Base-by-base conservation (phyloP, 2,329 filamentous ascomycete genomes). In the Metarhizium robertsii region DNA sequence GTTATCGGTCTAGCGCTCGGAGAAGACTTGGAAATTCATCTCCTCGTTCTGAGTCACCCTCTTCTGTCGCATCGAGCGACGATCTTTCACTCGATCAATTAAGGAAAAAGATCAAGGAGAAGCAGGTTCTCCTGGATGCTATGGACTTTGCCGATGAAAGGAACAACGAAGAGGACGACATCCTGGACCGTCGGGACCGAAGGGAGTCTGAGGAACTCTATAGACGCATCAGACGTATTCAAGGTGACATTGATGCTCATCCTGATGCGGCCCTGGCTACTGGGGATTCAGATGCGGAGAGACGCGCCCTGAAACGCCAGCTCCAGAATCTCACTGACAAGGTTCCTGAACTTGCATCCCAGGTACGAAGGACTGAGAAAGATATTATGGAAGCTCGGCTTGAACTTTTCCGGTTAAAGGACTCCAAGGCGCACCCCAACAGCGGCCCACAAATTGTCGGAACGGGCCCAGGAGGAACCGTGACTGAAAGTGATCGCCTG, bases 91-190 rank as follows among this genome's bases (percentile, higher is more conserved):
- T 95, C 32, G 92, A 97, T 32, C 92, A 97, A 69, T 74, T 99
- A 57, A 86, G 83, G 62, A 99, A 99, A 77, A 90, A 89, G 69
- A 90, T 99, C 57, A 86, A 86, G 55, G 94, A 99, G 76, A 94
- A 95, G 73, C 90, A 96, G 71, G 86, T 99, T 46, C 78, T 99
- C 60, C 77, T 99, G 14, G 92, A 99, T 71, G 94, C 94, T 0
- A 92, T 96, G 74, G 94, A 99, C 67, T 96, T 96, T 70, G 87
- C 89, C 60, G 94, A 97, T 63, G 92, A 97, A 73, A 90, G 89
- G 66, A 84, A 86, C 42, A 81, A 84, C 4, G 94, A 99, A 64
- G 89, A 97, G 66, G 92, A 99, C 61, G 92, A 96, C 62, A 85
- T 88, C 18, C 80, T 97, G 47, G 94, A 99, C 68, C 84, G 92